These are phyloP conservation scores for Scutellaria minor DNA, from an alignment of 257 asterid species.

Conservation along the genomic window DNA sequence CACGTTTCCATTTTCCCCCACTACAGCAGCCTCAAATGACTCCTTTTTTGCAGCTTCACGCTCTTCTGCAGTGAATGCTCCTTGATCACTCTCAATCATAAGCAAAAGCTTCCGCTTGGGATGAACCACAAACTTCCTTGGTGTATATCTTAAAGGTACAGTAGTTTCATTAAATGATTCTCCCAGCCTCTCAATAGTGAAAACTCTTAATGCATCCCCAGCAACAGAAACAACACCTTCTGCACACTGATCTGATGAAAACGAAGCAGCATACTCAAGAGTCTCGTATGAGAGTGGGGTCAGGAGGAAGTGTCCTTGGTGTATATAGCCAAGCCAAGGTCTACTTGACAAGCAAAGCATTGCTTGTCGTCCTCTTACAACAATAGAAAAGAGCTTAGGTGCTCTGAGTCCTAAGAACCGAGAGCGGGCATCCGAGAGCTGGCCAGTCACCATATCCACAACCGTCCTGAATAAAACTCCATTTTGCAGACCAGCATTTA, in stretches of 20 bases:
- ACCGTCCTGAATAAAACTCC: slow-evolving; percentile 97
- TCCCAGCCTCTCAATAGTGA: slow-evolving; percentile 93
- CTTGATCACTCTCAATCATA: slow-evolving; percentile 95
- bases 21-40: slow-evolving; percentile 81
- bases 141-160: slow-evolving; percentile 92
- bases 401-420: slow-evolving; percentile 95
- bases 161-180: slow-evolving; percentile 95
- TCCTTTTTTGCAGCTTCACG: slow-evolving; percentile 94
- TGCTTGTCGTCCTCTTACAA: slow-evolving; percentile 88
- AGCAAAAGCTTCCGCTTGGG: slow-evolving; percentile 86
- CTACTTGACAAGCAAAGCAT: slow-evolving; percentile 99
- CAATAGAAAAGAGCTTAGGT: slow-evolving; percentile 87
- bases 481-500: slow-evolving; percentile 91
- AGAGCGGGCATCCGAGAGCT: slow-evolving; percentile 98
- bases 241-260: slow-evolving; percentile 98
- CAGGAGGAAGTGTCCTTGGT: slow-evolving; percentile 95
- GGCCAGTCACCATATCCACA: slow-evolving; percentile 98
- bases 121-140: slow-evolving; percentile 88
- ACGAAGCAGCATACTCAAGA: slow-evolving; percentile 97
- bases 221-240: slow-evolving; percentile 99
- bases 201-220: slow-evolving; percentile 97
- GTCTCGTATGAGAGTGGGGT: slow-evolving; percentile 95
- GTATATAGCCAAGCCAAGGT: slow-evolving; percentile 99
- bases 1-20: slow-evolving; percentile 73
- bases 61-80: slow-evolving; percentile 93